phyloP scores from a whole-genome alignment of 2,329 filamentous ascomycete genomes.

The Xylaria sp. region DNA sequence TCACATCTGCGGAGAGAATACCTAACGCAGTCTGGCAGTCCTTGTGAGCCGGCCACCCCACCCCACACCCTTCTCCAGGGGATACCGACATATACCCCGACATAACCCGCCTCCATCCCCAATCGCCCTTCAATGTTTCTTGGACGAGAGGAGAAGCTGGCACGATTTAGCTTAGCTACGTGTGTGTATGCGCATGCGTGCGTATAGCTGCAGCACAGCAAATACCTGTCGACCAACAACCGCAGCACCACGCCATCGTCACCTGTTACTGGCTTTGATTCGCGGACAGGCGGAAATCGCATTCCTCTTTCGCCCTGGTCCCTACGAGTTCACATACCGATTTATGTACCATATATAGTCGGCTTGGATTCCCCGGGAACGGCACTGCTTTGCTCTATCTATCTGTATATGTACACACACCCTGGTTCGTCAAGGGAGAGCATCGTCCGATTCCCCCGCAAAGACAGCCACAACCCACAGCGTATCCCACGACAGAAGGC shows the following conservation, averaged over 20 bases:
- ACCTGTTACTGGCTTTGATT: conserved; percentile 16
- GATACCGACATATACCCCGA: no score
- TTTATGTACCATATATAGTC: conserved; percentile 14
- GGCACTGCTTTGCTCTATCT: no score
- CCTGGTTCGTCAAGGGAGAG: no score
- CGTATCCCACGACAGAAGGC: conserved; percentile 1
- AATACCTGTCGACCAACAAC: conserved; percentile 9
- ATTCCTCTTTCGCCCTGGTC: conserved; percentile 14
- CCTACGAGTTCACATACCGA: conserved; percentile 10
- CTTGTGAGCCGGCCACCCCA: no score
- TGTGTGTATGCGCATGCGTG: conserved; percentile 8
- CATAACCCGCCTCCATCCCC: no score
- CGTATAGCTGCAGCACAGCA: conserved; percentile 15
- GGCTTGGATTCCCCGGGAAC: no score
- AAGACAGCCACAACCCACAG: no score
- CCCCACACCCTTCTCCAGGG: no score
- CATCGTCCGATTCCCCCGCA: no score
- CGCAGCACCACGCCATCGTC: conserved; percentile 15
- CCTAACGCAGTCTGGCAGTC: neutral
- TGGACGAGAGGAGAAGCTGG: conserved; percentile 6
- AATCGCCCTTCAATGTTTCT: no score
- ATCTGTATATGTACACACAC: no score
- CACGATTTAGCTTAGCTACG: conserved; percentile 6
- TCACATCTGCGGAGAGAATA: neutral
- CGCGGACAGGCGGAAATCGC: conserved; percentile 5